Evolutionary conservation across 768 basidiomycete species (phyloP).

Genomic region (Mycena capillaripes): DNA sequence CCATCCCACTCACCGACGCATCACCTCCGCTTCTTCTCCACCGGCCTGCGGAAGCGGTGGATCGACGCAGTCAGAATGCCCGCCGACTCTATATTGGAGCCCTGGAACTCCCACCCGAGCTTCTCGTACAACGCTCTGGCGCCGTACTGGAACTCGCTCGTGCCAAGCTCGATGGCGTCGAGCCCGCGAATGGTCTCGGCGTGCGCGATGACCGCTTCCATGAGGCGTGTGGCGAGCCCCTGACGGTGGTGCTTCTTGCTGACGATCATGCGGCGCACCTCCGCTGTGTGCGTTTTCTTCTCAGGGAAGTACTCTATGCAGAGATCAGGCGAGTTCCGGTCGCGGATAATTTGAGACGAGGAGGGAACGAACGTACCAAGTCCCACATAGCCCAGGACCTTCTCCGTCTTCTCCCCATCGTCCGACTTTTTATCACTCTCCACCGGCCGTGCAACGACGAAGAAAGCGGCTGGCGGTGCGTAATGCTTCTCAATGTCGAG

Average conservation of each 20-base stretch:
- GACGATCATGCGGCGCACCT: constrained; percentile 18
- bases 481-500: constrained; percentile 21
- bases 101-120: constrained; percentile 5
- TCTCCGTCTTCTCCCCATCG: background rate
- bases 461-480: background rate
- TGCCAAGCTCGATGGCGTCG: constrained; percentile 9
- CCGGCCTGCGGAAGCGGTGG: background rate
- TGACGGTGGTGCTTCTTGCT: background rate
- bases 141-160: constrained; percentile 3
- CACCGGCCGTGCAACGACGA: constrained; percentile 10
- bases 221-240: constrained; percentile 12
- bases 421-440: background rate
- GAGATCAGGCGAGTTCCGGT: background rate
- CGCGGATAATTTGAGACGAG: background rate
- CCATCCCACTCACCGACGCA: background rate
- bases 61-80: background rate
- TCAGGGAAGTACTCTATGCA: constrained; percentile 1
- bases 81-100: background rate
- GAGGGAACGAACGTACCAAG: constrained; percentile 13
- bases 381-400: constrained; percentile 20
- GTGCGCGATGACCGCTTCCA: background rate
- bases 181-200: constrained; percentile 1
- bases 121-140: constrained; percentile 1
- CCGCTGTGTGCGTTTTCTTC: constrained; percentile 1
- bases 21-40: constrained; percentile 1